Percentiles rank a stretch among this genome's conserved stretches.
phyloP scores from a whole-genome alignment of 2,329 filamentous ascomycete genomes.

The Zasmidium cellare region DNA sequence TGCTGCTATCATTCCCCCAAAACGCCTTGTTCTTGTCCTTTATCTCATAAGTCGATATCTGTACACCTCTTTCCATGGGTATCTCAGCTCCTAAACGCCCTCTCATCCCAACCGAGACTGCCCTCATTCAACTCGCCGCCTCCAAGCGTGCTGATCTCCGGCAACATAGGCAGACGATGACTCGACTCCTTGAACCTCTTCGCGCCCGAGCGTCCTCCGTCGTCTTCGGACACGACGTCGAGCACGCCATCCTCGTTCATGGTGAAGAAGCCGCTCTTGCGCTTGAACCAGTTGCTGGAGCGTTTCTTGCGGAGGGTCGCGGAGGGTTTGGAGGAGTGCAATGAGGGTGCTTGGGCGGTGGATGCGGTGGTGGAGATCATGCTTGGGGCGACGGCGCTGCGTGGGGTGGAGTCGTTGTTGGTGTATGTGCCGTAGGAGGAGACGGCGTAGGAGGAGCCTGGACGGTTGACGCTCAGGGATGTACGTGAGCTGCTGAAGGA shows the following conservation, averaged over 20 bases:
- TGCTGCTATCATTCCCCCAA: neutral
- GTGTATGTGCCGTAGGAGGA: conserved; percentile 9
- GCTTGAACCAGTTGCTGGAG: conserved; percentile 38
- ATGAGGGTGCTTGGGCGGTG: conserved; percentile 13
- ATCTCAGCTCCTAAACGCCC: conserved; percentile 26
- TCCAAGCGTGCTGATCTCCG: conserved; percentile 29
- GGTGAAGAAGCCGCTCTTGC: conserved; percentile 35
- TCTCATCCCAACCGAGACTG: conserved; percentile 34
- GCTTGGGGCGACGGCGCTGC: conserved; percentile 12
- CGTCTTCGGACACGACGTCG: conserved; percentile 28
- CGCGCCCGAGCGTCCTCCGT: conserved; percentile 21
- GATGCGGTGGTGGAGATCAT: conserved; percentile 24
- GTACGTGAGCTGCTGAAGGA: conserved; percentile 38
- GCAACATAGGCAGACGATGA: conserved; percentile 25
- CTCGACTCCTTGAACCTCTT: conserved; percentile 26
- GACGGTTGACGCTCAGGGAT: conserved; percentile 27
- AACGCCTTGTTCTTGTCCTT: no score
- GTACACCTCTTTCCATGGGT: neutral
- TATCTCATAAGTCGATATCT: neutral
- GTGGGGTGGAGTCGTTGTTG: conserved; percentile 6
- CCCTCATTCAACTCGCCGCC: conserved; percentile 27
- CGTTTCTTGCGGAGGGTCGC: conserved; percentile 28
- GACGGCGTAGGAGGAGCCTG: conserved; percentile 17
- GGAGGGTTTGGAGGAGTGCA: conserved; percentile 9
- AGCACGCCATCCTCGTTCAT: conserved; percentile 27